phyloP scores from a whole-genome alignment of 75 land plant genomes.

The Pinus tabuliformis region DNA sequence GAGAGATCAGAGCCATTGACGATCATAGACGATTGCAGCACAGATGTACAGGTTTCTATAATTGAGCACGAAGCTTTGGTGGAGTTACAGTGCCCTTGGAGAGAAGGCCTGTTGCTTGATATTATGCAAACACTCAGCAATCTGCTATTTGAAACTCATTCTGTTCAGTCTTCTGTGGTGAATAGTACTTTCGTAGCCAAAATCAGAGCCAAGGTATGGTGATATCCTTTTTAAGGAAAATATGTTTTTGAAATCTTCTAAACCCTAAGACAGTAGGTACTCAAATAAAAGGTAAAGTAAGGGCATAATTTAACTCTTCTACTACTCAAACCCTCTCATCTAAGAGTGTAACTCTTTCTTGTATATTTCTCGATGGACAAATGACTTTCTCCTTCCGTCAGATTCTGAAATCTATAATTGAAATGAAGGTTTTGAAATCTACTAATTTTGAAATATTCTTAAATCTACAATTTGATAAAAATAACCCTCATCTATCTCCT shows the following conservation, averaged over 20 bases:
- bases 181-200: constrained; percentile 46
- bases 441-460: no score
- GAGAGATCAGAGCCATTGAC: constrained; percentile 22
- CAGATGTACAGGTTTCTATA: constrained; percentile 56
- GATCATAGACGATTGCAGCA: constrained; percentile 20
- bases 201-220: constrained; percentile 68
- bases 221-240: neutral
- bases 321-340: neutral
- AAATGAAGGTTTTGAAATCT: no score
- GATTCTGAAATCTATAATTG: no score
- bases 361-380: no score
- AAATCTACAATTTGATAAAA: no score
- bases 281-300: neutral
- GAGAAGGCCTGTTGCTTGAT: constrained; percentile 63
- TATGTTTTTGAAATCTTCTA: no score
- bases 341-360: no score
- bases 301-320: no score
- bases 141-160: constrained; percentile 42
- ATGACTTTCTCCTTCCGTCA: no score
- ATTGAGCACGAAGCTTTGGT: constrained; percentile 60
- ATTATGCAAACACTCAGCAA: constrained; percentile 51
- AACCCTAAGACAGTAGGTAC: neutral
- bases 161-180: constrained; percentile 53
- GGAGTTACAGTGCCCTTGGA: constrained; percentile 69
- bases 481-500: neutral